Evolutionary conservation across 805 yeast genomes (phyloP).

Genomic region (Zygoascus ofunaensis): DNA sequence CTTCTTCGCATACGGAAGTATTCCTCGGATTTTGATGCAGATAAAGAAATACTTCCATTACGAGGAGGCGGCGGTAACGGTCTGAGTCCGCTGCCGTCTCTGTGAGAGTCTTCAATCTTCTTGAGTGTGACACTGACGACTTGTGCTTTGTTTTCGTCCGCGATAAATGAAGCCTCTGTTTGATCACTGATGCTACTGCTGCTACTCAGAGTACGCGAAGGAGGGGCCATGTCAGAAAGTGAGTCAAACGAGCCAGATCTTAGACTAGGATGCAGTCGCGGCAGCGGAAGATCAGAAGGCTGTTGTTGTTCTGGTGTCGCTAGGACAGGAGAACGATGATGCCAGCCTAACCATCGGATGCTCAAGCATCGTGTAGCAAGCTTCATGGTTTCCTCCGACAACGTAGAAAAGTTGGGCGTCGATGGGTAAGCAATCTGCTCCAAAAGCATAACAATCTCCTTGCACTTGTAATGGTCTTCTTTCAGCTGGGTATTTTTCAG

Average conservation of each 20-base stretch:
- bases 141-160: background rate
- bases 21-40: background rate
- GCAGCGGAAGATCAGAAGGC: no score
- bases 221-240: background rate
- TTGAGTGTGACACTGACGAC: background rate
- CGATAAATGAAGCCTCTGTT: background rate
- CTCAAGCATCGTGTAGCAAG: constrained; percentile 22
- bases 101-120: background rate
- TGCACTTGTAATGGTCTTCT: constrained; percentile 47
- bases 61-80: constrained; percentile 4
- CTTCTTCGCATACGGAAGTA: background rate
- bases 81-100: background rate
- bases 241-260: background rate
- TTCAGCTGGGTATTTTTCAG: constrained; percentile 55
- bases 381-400: constrained; percentile 19
- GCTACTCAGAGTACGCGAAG: background rate
- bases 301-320: background rate
- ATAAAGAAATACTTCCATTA: background rate
- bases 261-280: no score
- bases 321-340: no score
- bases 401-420: constrained; percentile 5
- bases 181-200: background rate
- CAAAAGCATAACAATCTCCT: constrained; percentile 44
- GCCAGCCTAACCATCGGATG: constrained; percentile 17
- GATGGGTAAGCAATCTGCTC: constrained; percentile 32